Base-by-base conservation (phyloP, 108 stramenopile genomes). In the Stephanodiscus minutulus region DNA sequence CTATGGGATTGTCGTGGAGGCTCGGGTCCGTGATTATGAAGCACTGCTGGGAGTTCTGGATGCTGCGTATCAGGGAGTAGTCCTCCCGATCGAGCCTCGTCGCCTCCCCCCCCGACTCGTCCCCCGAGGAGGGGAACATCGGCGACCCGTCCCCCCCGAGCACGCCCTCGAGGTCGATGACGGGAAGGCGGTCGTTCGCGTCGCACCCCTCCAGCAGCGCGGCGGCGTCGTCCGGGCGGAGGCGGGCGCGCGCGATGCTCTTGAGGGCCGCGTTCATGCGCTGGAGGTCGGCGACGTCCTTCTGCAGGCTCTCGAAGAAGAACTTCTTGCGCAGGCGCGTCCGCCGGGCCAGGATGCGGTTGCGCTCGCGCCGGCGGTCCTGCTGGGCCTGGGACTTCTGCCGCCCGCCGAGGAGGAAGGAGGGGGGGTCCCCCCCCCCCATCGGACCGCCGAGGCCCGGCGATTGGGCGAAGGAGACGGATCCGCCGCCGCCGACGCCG, bases 301-400 rank as follows among this genome's bases (percentile, higher is more conserved):
- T 91, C 68, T 98, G 97, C 56, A 98, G 82, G 5, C 84, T 86
- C 74, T 99, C 97, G 61, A 99, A 95, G 71, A 99, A 95, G 79
- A 97, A 97, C 85, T 98, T 98, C 74, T 99, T 99, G 18, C 97
- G 90, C 35, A 99, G 89, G 15, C 98, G 94, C 12, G 96, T 97
- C 13, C 97, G 89, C 17, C 95, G 83, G 15, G 98, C 98, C 22
- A 97, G 86, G 61, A 97, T 95, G 9, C 98, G 94, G 73, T 99
- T 98, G 55, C 97, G 83, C 62, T 98, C 98, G 22, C 96, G 80
- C 18, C 96, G 76, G 48, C 95, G 89, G 71, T 94, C 92, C 50
- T 92, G 85, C 78, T 95, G 94, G 59, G 90, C 91, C 68, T 92
- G 94, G 25, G 88, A 79, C 72, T 95, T 95, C 68, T 83, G 84